Base-by-base conservation (phyloP, 495 filamentous ascomycete genomes). In the Penicillium parvum region DNA sequence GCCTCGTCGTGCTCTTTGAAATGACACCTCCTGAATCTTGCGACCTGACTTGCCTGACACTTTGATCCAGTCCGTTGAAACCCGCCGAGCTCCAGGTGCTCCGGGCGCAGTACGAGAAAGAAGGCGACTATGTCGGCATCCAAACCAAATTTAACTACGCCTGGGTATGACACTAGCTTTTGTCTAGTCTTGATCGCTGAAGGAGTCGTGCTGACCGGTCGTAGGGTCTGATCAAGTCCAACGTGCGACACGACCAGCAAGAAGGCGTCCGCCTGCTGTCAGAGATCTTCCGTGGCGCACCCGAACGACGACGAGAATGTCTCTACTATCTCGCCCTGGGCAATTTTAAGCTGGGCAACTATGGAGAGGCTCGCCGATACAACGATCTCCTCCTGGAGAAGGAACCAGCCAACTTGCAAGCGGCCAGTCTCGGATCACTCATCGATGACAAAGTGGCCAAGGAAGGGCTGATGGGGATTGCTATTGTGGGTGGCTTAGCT, bases 101-200 rank as follows among this genome's bases (percentile, higher is more conserved):
- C 15, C 86, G 90, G 41, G 72, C 85, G 40, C 92, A 97, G 66
- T 98, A 90, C 65, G 89, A 96, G 60, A 90, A 91, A 65, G 92
- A 98, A 65, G 92, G 91, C 44, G 84, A 90, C 53, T 95, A 91
- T 67, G 94, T 96, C 11, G 89, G 90, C 32, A 81, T 98, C 19
- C 92, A 98, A 65, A 98, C 92, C 32, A 97, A 96, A 64, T 98
- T 98, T 79, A 98, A 98, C 79, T 97, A 88, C 63, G 91, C 94
- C 57, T 98, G 92, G 92, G 89, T 94, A 73, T 29, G 74, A 29
- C 19, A 5, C 6, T 17, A 15, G 22, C 14, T 12, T 16, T 2
- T 21, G 9, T n/a, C n/a, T 5, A 7, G 3, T 8, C 9, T 30
- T 1, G 10, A 9, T 9, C 22, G 23, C 21, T 5, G 27, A 12